Evolutionary conservation across 1,139 yeast genomes (phyloP).

Genomic region (Lodderomyces parapsilosis): DNA sequence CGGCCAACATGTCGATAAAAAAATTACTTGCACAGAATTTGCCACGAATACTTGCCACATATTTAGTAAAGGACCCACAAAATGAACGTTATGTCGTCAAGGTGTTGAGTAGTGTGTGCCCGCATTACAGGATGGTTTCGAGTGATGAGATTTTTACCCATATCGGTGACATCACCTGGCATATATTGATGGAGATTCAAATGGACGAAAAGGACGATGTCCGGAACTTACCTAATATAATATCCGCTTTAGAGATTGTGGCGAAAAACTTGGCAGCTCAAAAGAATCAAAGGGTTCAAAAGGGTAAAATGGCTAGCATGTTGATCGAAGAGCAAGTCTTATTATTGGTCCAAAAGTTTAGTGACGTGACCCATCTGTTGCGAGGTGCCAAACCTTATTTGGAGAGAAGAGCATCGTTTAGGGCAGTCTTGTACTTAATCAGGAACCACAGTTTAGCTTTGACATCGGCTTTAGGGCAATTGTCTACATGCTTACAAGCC

Average conservation of each 20-base stretch:
- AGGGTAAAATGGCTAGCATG: conserved; percentile 5
- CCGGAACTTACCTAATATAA: conserved; percentile 32
- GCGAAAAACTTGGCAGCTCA: conserved; percentile 25
- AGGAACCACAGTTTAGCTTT: conserved; percentile 60
- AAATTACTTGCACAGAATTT: conserved; percentile 35
- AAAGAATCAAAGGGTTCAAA: conserved; percentile 12
- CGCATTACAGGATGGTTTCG: conserved; percentile 34
- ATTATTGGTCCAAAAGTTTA: conserved; percentile 74
- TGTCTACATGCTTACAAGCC: conserved; percentile 82
- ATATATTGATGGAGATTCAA: conserved; percentile 37
- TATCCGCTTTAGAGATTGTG: conserved; percentile 40
- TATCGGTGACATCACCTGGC: conserved; percentile 46
- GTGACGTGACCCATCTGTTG: conserved; percentile 74
- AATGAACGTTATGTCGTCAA: conserved; percentile 52
- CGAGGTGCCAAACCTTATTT: conserved; percentile 69
- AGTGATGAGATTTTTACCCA: conserved; percentile 46
- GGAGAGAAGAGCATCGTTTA: conserved; percentile 69
- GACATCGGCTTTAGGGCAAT: conserved; percentile 81
- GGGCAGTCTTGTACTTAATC: conserved; percentile 71
- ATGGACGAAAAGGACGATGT: conserved; percentile 28
- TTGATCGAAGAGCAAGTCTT: conserved; percentile 59
- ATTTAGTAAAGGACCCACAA: conserved; percentile 39
- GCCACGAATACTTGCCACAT: conserved; percentile 41
- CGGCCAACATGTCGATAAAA: conserved; percentile 31
- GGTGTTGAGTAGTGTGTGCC: conserved; percentile 55